A percentile compares a stretch with the other conserved stretches of the same genome.
Conservation (phyloP, 257 asterid species). For the Jacaranda mimosifolia region DNA sequence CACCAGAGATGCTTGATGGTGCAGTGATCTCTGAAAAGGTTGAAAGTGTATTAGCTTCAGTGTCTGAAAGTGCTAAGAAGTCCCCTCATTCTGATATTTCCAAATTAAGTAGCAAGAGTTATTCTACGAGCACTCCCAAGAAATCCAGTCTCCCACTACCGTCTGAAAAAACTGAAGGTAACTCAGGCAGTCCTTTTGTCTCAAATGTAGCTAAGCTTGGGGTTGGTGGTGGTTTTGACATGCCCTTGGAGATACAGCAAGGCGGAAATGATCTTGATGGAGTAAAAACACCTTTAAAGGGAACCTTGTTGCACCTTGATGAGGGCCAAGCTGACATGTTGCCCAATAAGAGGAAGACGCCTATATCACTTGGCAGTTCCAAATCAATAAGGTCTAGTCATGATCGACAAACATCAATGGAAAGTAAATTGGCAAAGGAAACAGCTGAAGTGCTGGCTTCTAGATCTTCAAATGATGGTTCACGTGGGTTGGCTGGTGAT, state of each 20-base stretch:
- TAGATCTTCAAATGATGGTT: constrained; percentile 41
- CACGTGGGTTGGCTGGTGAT: constrained; percentile 28
- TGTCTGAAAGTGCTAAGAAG: constrained; percentile 49
- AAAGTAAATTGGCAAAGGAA: constrained; percentile 33
- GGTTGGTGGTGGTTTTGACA: constrained; percentile 42
- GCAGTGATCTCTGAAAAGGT: constrained; percentile 37
- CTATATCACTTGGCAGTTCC: constrained; percentile 45
- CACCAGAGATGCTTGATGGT: constrained; percentile 35
- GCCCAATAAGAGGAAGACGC: constrained; percentile 53
- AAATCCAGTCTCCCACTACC: constrained; percentile 46
- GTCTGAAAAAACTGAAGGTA: constrained; percentile 47
- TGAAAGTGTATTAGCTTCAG: constrained; percentile 43
- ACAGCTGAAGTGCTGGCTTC: constrained; percentile 40
- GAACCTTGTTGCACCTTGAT: constrained; percentile 34
- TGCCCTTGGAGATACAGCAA: constrained; percentile 39
- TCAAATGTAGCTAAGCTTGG: constrained; percentile 37
- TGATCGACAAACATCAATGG: constrained; percentile 38
- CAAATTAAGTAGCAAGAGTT: constrained; percentile 44
- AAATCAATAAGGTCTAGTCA: constrained; percentile 45
- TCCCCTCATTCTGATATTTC: constrained; percentile 47
- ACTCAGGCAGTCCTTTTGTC: constrained; percentile 41
- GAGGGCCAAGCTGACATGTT: constrained; percentile 44
- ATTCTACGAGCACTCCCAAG: constrained; percentile 43
- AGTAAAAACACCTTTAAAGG: constrained; percentile 44
- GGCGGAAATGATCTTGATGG: constrained; percentile 39